Base-by-base conservation (phyloP, 2,329 filamentous ascomycete genomes). In the Neoscytalidium dimidiatum region DNA sequence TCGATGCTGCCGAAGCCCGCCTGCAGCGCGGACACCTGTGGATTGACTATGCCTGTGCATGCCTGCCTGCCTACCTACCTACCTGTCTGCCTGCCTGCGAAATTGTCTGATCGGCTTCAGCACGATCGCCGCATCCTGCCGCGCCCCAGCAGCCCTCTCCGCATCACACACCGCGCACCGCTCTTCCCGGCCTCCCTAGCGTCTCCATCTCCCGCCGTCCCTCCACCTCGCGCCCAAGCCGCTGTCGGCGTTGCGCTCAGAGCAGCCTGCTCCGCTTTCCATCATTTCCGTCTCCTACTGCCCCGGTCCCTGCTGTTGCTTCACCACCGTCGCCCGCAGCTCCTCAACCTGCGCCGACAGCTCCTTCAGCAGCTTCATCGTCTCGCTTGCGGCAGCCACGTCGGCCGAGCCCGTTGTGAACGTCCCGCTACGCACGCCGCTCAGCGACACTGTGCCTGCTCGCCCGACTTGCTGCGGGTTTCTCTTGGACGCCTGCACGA, bases 131-230 rank as follows among this genome's bases (percentile, higher is more conserved):
- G 52, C 62, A 23, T 51, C 62, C 51, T 43, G 33, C 61, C 61
- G 61, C 38, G 41, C 49, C 43, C 62, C 35, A 35, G 46, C 61
- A 64, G 62, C 51, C 62, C 62, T 58, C 62, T 64, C 51, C 62
- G 62, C 62, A 52, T 17, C 38, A 17, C 38, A 17, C 38, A 8
- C 49, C 49, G 29, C 28, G 49, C 17, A 64, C 62, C 62, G 62
- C 62, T 51, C 51, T 51, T 58, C 62, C 43, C 41, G 43, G 29
- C 62, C 41, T 38, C 41, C 51, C 62, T 41, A 19, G 33, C 31
- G 44, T 56, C 14, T 31, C 35, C 29, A 41, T 41, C 11, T 26
- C 28, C 33, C 49, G 33, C 35, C 29, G 49, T 49, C 21, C 28
- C 49, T 46, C 28, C 48, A 60, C 56, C 17, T 19, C 28, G 56